Evolutionary conservation across 495 filamentous ascomycete genomes (phyloP).

Genomic region (Penicillium psychrofluorescens): DNA sequence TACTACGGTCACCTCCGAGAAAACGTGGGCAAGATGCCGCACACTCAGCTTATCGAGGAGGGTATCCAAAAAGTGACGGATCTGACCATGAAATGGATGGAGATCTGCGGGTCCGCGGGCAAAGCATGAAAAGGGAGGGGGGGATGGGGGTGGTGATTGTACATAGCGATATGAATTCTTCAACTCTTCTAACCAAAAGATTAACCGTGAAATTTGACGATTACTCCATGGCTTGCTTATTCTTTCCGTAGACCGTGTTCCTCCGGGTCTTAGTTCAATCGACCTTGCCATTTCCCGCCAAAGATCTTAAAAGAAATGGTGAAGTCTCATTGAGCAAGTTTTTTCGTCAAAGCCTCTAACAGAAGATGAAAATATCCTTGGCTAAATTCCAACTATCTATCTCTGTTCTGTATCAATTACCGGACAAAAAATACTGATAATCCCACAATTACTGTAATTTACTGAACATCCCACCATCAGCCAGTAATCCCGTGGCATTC

Average conservation of each 20-base stretch:
- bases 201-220: not conserved
- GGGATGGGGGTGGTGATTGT: too few relatives aligned
- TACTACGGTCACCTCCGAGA: constrained; percentile 15
- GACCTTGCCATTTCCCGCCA: not conserved
- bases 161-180: not conserved
- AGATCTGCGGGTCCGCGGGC: constrained; percentile 16
- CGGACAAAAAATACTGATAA: not conserved
- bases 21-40: constrained; percentile 14
- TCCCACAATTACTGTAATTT: constrained; percentile 11
- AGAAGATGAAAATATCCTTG: too few relatives aligned
- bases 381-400: not conserved
- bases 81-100: constrained; percentile 16
- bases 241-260: too few relatives aligned
- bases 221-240: not conserved
- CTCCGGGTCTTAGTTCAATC: too few relatives aligned
- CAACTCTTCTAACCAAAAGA: not conserved
- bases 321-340: not conserved
- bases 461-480: constrained; percentile 20
- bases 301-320: not conserved
- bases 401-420: not conserved
- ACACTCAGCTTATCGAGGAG: constrained; percentile 18
- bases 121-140: constrained; percentile 6
- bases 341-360: not conserved
- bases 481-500: constrained; percentile 14
- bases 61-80: constrained; percentile 18